Conservation (phyloP, 495 filamentous ascomycete genomes). For the Choiromyces venosus region DNA sequence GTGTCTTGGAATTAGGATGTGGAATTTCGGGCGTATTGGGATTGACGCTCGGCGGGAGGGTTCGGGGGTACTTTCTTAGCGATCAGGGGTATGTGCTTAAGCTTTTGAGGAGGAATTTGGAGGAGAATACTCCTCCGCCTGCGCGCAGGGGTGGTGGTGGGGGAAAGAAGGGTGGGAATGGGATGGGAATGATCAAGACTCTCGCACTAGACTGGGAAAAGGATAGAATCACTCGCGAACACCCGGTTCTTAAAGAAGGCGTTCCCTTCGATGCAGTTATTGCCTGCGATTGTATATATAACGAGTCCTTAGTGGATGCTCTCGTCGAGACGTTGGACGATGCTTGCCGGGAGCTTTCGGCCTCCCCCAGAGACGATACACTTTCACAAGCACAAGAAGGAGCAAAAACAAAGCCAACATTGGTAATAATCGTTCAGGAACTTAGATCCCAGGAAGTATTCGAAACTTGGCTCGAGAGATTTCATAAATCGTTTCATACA, state of each 20-base stretch:
- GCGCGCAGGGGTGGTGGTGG: slow-evolving; percentile 39
- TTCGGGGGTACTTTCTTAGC: slow-evolving; percentile 69
- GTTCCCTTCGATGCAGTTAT: slow-evolving; percentile 57
- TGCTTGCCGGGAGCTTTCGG: slow-evolving; percentile 56
- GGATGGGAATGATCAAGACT: slow-evolving; percentile 47
- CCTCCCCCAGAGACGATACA: neutral
- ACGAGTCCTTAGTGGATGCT: slow-evolving; percentile 73
- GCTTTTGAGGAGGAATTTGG: slow-evolving; percentile 67
- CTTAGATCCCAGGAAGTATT: slow-evolving; percentile 78
- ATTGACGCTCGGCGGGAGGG: slow-evolving; percentile 52
- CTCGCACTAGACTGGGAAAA: slow-evolving; percentile 66
- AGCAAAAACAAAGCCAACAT: slow-evolving; percentile 46
- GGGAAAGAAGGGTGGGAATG: slow-evolving; percentile 18
- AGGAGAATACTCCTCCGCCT: slow-evolving; percentile 52
- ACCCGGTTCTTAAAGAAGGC: slow-evolving; percentile 20
- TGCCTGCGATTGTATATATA: slow-evolving; percentile 87
- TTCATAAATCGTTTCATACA: slow-evolving; percentile 59
- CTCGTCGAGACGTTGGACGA: slow-evolving; percentile 82
- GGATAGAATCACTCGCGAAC: slow-evolving; percentile 40
- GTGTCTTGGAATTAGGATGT: slow-evolving; percentile 76
- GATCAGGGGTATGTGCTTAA: slow-evolving; percentile 82
- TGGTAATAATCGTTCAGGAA: slow-evolving; percentile 79
- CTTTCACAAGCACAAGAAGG: neutral
- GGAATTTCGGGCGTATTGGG: slow-evolving; percentile 76
- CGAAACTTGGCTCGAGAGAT: slow-evolving; percentile 68